Percentiles rank a stretch among this genome's conserved stretches.
Evolutionary conservation across 306 rosid genomes (phyloP).

Genomic region (Arachis stenosperma): DNA sequence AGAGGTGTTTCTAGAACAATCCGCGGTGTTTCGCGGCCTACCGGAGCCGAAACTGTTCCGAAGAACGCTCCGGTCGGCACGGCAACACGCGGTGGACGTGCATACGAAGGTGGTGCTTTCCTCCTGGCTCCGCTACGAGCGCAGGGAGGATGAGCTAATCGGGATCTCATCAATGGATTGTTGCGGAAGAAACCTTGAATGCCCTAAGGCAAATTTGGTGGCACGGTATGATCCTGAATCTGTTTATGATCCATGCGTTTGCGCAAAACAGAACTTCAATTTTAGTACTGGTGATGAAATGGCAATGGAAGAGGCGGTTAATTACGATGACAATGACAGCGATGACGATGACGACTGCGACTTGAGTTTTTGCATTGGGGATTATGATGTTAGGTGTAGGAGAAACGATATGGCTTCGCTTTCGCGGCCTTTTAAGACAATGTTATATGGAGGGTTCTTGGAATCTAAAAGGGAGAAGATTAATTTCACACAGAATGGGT

Average conservation of each 20-base stretch:
- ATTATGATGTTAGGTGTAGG: slow-evolving; percentile 67
- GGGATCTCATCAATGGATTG: slow-evolving; percentile 70
- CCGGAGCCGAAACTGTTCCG: slow-evolving; percentile 72
- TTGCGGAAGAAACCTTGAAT: slow-evolving; percentile 69
- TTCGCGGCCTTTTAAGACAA: slow-evolving; percentile 66
- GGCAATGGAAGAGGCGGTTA: not conserved
- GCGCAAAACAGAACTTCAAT: slow-evolving; percentile 15
- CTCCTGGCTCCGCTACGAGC: slow-evolving; percentile 74
- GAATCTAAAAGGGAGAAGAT: slow-evolving; percentile 74
- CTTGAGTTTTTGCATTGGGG: slow-evolving; percentile 70
- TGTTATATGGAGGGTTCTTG: slow-evolving; percentile 77
- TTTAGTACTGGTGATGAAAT: not conserved
- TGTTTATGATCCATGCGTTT: slow-evolving; percentile 59
- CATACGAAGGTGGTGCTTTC: slow-evolving; percentile 73
- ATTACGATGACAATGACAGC: slow-evolving; percentile 1
- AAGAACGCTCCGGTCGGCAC: slow-evolving; percentile 66
- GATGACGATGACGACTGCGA: slow-evolving; percentile 68
- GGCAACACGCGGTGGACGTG: slow-evolving; percentile 77
- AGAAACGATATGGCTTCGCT: slow-evolving; percentile 66
- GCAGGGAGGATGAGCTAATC: slow-evolving; percentile 80
- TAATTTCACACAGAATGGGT: slow-evolving; percentile 64
- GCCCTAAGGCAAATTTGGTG: slow-evolving; percentile 67
- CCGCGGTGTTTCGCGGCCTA: slow-evolving; percentile 53
- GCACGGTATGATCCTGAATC: slow-evolving; percentile 70
- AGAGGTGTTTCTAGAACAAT: slow-evolving; percentile 64